A percentile compares a stretch with the other conserved stretches of the same genome.
Evolutionary conservation across 2,329 filamentous ascomycete genomes (phyloP).

Genomic region (Fusarium acutatum): DNA sequence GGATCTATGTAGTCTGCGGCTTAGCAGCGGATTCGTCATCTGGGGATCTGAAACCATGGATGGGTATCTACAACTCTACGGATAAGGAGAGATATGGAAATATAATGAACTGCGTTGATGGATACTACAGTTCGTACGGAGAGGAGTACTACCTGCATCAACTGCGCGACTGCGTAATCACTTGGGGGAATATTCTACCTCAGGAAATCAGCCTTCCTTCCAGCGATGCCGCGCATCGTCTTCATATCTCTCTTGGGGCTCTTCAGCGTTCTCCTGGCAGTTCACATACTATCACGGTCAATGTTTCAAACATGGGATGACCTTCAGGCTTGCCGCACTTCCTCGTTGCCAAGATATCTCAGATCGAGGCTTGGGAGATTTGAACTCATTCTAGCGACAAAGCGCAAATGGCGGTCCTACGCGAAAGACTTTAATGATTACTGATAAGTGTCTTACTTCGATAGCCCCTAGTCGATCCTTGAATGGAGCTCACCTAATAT

Average conservation of each 20-base stretch:
- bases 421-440: background rate
- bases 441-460: fast-evolving
- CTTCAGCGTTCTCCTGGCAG: background rate
- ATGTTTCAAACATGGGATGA: background rate
- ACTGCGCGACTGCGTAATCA: background rate
- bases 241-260: background rate
- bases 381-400: background rate
- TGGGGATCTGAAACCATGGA: background rate
- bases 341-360: background rate
- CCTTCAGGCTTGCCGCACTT: fast-evolving
- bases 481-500: background rate
- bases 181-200: background rate
- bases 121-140: background rate
- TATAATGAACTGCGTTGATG: background rate
- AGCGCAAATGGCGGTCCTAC: fast-evolving
- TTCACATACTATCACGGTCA: fast-evolving
- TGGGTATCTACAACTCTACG: background rate
- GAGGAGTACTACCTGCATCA: background rate
- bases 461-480: fast-evolving
- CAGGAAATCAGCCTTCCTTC: background rate
- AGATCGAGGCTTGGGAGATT: background rate
- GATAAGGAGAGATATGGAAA: fast-evolving
- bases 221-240: background rate
- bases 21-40: fast-evolving
- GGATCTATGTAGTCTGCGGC: background rate